Base-by-base conservation (phyloP, 176 grass and related monocot genomes). In the Triticum dicoccoides region DNA sequence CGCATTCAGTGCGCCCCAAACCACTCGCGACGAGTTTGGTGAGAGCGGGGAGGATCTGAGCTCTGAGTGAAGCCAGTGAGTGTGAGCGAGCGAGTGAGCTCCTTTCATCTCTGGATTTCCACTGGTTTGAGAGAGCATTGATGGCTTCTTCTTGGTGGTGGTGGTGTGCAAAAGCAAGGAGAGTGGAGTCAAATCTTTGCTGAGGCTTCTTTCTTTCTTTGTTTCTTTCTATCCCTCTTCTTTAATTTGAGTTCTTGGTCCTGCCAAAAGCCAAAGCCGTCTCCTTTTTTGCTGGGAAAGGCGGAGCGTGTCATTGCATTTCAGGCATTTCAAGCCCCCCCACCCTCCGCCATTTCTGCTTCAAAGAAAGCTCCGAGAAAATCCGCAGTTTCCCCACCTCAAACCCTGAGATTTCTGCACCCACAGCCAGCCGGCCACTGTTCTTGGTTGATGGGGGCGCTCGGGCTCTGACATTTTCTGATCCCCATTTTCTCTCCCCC, bases 171-270 rank as follows among this genome's bases (percentile, higher is more conserved):
- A 61, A 71, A 70, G 69, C 35, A 23, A 27, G 69, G 51, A 89
- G 65, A 77, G 85, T 3, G 51, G 52, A 82, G 86, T 88, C 90
- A 91, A 91, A 85, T 88, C 64, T 29, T 76, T 70, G 14, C 7
- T 73, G 80, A 12, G 52, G 33, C 35, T 88, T 91, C 49, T 11
- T 70, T 61, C 15, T 52, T 52, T 2, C 44, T 47, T 41, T 68
- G 44, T 81, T 8, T 88, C 70, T 39, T 14, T n/a, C 9, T 44
- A 45, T 41, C 67, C 45, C 14, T 80, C 23, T 91, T 59, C 86
- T 88, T 88, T 88, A 91, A 91, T 91, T 91, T 91, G 90, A 91
- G 82, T 91, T 91, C 77, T 91, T 91, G 90, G 81, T 88, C 70
- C 86, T 85, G 86, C 71, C 90, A 85, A 91, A 91, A 91, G 71